Percentiles rank a stretch among this genome's conserved stretches.
These are phyloP conservation scores for Psidium friedrichsthalianum DNA, from an alignment of 345 rosid species.

Conservation along the genomic window DNA sequence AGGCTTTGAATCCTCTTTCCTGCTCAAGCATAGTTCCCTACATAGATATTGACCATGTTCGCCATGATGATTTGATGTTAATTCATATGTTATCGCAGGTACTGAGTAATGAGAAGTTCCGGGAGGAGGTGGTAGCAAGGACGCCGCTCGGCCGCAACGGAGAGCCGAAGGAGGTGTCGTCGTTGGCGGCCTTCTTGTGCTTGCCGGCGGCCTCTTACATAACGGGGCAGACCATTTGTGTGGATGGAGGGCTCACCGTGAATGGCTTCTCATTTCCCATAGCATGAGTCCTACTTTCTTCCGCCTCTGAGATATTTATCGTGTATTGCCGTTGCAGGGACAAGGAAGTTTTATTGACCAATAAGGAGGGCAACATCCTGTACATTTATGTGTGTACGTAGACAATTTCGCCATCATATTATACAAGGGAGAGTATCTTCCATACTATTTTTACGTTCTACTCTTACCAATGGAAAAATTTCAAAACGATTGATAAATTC, in stretches of 20 bases:
- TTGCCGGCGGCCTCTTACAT: conserved; percentile 55
- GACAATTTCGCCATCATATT: background rate
- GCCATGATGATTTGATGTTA: background rate
- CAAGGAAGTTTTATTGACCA: background rate
- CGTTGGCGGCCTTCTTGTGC: conserved; percentile 43
- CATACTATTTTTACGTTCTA: background rate
- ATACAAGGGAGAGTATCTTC: background rate
- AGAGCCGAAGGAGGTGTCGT: conserved; percentile 42
- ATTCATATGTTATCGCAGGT: background rate
- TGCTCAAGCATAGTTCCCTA: background rate
- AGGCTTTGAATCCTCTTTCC: background rate
- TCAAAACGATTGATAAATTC: too few relatives aligned
- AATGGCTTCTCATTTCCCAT: background rate
- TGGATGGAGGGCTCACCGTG: background rate
- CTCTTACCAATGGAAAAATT: background rate
- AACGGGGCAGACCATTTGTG: conserved; percentile 40
- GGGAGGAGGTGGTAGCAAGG: conserved; percentile 12
- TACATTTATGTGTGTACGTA: background rate
- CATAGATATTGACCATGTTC: background rate
- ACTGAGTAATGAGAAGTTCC: background rate
- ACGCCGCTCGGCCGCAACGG: conserved; percentile 38
- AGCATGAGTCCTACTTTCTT: background rate
- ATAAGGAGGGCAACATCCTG: background rate
- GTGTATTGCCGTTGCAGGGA: background rate
- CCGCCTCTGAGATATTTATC: background rate